phyloP scores from a whole-genome alignment of 2,329 filamentous ascomycete species.

The Orbilia oligospora region DNA sequence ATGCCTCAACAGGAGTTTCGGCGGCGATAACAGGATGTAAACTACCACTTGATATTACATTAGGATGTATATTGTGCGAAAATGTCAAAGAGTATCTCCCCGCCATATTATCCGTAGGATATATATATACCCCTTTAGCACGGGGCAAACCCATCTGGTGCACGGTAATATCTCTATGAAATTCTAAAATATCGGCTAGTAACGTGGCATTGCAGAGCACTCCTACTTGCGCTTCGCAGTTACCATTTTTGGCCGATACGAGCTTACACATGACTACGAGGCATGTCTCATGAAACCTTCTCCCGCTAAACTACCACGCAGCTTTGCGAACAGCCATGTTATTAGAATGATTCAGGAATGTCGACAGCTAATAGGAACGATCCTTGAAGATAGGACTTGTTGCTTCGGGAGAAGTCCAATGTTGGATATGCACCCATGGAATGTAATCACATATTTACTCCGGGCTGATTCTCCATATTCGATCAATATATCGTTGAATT shows the following conservation, averaged over 20 bases:
- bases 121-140: too few relatives aligned
- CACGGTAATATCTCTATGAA: too few relatives aligned
- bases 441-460: conserved; percentile 14
- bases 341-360: background rate
- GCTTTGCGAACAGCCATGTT: background rate
- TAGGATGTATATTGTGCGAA: too few relatives aligned
- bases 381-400: background rate
- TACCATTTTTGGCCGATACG: background rate
- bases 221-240: background rate
- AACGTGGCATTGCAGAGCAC: too few relatives aligned
- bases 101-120: too few relatives aligned
- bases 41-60: too few relatives aligned
- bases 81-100: too few relatives aligned
- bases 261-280: background rate
- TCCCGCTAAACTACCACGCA: conserved; percentile 1
- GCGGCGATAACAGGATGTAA: too few relatives aligned
- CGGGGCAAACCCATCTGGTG: too few relatives aligned
- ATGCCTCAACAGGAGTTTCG: too few relatives aligned
- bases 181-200: too few relatives aligned
- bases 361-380: background rate
- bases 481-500: background rate
- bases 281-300: too few relatives aligned
- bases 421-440: conserved; percentile 13
- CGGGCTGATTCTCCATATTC: background rate
- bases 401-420: background rate